These are phyloP conservation scores for Avena atlantica DNA, from an alignment of 176 grass and related monocot species.

Conservation along the genomic window DNA sequence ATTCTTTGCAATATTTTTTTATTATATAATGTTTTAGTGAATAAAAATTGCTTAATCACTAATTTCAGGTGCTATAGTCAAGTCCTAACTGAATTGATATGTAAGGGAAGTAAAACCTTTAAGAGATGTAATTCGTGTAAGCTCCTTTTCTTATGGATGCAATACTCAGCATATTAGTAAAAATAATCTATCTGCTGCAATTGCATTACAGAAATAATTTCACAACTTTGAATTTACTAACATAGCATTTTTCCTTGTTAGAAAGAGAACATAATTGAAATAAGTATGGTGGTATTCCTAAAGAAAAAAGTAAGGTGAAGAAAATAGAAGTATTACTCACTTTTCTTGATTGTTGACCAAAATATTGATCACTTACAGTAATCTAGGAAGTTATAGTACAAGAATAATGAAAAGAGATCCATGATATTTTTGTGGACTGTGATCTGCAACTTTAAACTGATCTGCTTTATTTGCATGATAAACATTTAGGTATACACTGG, in stretches of 20 bases:
- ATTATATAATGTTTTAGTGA: not conserved
- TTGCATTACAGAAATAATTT: not conserved
- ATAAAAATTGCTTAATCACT: not conserved
- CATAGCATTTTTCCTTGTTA: not conserved
- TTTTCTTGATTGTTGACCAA: not conserved
- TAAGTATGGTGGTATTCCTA: not conserved
- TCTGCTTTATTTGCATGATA: not conserved
- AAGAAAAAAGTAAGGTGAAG: not conserved
- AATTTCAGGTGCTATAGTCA: not conserved
- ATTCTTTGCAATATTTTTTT: not conserved
- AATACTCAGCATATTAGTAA: not conserved
- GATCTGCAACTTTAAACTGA: constrained; percentile 2
- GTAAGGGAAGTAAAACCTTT: not conserved
- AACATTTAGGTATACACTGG: not conserved
- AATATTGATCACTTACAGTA: not conserved
- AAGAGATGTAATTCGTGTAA: not conserved
- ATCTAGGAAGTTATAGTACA: not conserved
- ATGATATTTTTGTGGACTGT: not conserved
- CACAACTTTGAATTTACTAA: not conserved
- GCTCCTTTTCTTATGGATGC: not conserved
- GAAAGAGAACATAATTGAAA: not conserved
- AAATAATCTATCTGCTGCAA: not conserved
- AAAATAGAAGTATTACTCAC: not conserved
- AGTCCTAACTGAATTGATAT: not conserved
- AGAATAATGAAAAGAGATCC: not conserved